A percentile compares a stretch with the other conserved stretches of the same genome.
phyloP scores from a whole-genome alignment of 139 green algal genomes.

The Diplosphaera chodatii region DNA sequence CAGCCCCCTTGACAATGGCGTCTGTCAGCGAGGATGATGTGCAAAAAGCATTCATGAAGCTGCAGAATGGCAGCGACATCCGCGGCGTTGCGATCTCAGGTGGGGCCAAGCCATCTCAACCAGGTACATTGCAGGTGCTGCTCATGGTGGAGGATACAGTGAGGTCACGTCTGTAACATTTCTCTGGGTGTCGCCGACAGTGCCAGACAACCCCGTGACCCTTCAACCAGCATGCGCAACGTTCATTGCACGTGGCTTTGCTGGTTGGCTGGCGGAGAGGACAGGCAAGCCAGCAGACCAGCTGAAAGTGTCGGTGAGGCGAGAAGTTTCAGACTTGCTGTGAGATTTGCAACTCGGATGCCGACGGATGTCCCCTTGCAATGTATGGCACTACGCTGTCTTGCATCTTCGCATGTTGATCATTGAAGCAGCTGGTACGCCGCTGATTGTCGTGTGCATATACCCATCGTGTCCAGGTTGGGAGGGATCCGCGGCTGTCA shows the following conservation, averaged over 20 bases:
- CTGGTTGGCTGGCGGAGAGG: constrained; percentile 47
- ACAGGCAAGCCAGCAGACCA: constrained; percentile 1
- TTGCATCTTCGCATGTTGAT: no score
- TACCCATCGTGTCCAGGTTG: constrained; percentile 30
- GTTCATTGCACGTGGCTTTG: constrained; percentile 79
- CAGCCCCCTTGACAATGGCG: no score
- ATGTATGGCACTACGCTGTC: no score
- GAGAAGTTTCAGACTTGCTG: no score
- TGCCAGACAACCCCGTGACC: constrained; percentile 30
- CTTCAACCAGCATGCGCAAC: constrained; percentile 61
- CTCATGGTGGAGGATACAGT: no score
- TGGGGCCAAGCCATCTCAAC: no score
- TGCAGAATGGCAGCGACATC: constrained; percentile 91
- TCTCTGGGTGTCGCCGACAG: neutral
- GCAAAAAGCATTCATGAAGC: constrained; percentile 29
- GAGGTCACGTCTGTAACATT: no score
- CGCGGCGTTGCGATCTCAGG: constrained; percentile 76
- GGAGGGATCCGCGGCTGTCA: constrained; percentile 73
- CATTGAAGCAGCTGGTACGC: no score
- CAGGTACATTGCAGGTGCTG: neutral
- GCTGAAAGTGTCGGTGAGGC: constrained; percentile 38
- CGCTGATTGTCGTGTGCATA: no score
- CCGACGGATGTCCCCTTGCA: no score
- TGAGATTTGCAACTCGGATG: no score
- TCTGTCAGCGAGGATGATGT: neutral